phyloP scores from a whole-genome alignment of 192 early-diverging fungal species.

The Coemansia sp. region DNA sequence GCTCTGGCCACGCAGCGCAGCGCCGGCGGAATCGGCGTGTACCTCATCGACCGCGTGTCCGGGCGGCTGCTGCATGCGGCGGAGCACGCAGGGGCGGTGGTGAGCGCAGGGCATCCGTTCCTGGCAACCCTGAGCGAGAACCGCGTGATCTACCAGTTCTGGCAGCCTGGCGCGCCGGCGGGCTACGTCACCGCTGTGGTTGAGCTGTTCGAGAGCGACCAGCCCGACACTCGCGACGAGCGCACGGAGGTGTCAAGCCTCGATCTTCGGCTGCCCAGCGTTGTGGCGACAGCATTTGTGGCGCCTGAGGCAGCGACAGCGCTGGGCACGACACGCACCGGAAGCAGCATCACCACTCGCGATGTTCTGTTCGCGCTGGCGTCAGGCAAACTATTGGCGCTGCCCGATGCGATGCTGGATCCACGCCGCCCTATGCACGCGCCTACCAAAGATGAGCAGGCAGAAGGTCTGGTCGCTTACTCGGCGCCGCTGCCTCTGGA shows the following conservation, averaged over 20 bases:
- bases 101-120: conserved; percentile 51
- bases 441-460: conserved; percentile 79
- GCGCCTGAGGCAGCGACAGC: conserved; percentile 74
- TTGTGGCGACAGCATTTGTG: conserved; percentile 73
- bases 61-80: conserved; percentile 78
- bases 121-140: conserved; percentile 82
- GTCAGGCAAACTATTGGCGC: conserved; percentile 40
- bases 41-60: conserved; percentile 86
- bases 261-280: conserved; percentile 64
- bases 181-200: conserved; percentile 78
- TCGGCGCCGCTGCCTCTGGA: conserved; percentile 69
- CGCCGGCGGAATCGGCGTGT: conserved; percentile 59
- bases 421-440: conserved; percentile 70
- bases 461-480: conserved; percentile 84
- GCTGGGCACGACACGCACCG: conserved; percentile 82
- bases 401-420: conserved; percentile 70
- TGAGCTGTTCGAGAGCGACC: conserved; percentile 85
- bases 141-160: conserved; percentile 85
- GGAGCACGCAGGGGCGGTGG: conserved; percentile 61
- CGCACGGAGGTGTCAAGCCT: conserved; percentile 80
- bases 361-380: conserved; percentile 70
- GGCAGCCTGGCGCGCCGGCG: conserved; percentile 68
- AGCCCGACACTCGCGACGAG: conserved; percentile 63
- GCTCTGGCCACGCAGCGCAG: conserved; percentile 65
- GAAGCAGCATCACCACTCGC: conserved; percentile 80